These are phyloP conservation scores for Skeletonema menzelii DNA, from an alignment of 108 stramenopile genomes.

Conservation along the genomic window DNA sequence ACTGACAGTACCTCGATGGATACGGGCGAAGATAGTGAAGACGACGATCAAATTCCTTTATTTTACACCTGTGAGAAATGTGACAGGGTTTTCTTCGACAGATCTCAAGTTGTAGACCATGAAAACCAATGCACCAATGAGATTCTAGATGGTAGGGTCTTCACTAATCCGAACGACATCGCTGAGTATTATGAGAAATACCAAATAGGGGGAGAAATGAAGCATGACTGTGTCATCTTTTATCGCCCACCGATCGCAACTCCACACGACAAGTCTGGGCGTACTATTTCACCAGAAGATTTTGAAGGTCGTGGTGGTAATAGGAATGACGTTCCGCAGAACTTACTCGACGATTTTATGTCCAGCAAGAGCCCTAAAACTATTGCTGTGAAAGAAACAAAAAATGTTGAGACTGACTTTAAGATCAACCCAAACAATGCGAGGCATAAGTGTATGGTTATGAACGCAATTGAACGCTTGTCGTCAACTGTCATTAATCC, in stretches of 20 bases:
- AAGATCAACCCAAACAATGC: not conserved
- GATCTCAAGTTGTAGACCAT: not conserved
- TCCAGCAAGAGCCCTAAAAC: not conserved
- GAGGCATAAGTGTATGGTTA: not conserved
- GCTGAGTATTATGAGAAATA: not conserved
- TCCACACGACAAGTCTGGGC: not conserved
- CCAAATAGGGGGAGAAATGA: not conserved
- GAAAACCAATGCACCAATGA: not conserved
- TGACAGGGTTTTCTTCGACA: not conserved
- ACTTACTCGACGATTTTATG: not conserved
- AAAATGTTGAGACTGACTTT: not conserved
- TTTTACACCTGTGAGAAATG: not conserved
- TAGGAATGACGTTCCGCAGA: not conserved
- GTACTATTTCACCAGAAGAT: constrained; percentile 1
- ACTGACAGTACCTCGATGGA: not conserved
- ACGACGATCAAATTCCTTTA: not conserved
- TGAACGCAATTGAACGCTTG: not conserved
- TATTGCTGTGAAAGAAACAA: not conserved
- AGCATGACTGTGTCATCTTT: not conserved
- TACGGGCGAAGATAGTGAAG: not conserved
- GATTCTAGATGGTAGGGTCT: not conserved
- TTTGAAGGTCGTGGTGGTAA: not conserved
- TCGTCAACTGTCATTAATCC: not conserved
- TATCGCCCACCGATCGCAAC: not conserved
- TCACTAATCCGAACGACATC: not conserved